phyloP scores from a whole-genome alignment of 2,329 filamentous ascomycete genomes.

The Fusarium praegraminearum region DNA sequence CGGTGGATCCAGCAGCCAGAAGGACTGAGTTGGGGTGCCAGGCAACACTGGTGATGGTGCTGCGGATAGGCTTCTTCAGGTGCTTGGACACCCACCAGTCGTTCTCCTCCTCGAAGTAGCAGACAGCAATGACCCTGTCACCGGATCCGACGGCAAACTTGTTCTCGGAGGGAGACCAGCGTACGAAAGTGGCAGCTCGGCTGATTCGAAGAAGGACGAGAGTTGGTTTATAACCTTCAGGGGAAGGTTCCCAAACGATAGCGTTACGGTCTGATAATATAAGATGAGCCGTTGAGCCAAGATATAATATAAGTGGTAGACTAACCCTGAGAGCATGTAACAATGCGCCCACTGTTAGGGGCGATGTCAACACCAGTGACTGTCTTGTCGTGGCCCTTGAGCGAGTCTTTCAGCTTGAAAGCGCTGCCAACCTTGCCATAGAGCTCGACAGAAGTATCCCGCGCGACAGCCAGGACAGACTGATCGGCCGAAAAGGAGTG shows the following conservation, averaged over 20 bases:
- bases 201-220: slow-evolving; percentile 97
- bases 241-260: slow-evolving; percentile 96
- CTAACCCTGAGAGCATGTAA: slow-evolving; percentile 94
- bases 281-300: slow-evolving; percentile 17
- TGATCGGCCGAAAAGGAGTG: slow-evolving; percentile 97
- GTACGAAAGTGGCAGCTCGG: slow-evolving; percentile 93
- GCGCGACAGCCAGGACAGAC: slow-evolving; percentile 87
- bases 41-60: slow-evolving; percentile 91
- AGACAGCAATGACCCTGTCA: slow-evolving; percentile 93
- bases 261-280: slow-evolving; percentile 84
- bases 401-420: slow-evolving; percentile 88
- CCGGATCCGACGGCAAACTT: slow-evolving; percentile 98
- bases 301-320: slow-evolving; percentile 13
- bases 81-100: slow-evolving; percentile 99
- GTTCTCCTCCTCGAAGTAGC: slow-evolving; percentile 99
- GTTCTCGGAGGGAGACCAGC: slow-evolving; percentile 95
- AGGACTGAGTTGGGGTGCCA: slow-evolving; percentile 99
- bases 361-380: slow-evolving; percentile 98
- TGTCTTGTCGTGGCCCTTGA: slow-evolving; percentile 96
- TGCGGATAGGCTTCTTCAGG: slow-evolving; percentile 97
- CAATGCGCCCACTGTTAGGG: slow-evolving; percentile 88
- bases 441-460: slow-evolving; percentile 90
- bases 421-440: slow-evolving; percentile 79
- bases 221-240: slow-evolving; percentile 93
- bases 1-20: slow-evolving; percentile 93